phyloP scores from a whole-genome alignment of 1,284 basidiomycete species.

The Sphaerobolus stellatus region DNA sequence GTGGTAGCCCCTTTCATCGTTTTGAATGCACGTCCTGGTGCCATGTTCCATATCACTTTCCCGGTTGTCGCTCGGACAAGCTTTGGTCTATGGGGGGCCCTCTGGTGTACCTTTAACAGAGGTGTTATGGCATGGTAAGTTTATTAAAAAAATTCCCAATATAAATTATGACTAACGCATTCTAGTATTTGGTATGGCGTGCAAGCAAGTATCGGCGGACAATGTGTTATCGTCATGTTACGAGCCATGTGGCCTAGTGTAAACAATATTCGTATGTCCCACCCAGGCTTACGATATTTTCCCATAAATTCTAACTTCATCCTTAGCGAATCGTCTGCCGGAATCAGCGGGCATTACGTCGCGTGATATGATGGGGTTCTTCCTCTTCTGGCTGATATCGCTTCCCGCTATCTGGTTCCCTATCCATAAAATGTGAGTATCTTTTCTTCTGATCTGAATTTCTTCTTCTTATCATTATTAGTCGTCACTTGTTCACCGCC shows the following conservation, averaged over 20 bases:
- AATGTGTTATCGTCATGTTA: slow-evolving; percentile 72
- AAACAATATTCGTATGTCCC: slow-evolving; percentile 59
- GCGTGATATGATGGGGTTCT: slow-evolving; percentile 76
- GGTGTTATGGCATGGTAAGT: slow-evolving; percentile 74
- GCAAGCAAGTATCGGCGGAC: slow-evolving; percentile 78
- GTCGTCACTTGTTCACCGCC: slow-evolving; percentile 77
- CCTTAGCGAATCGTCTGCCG: slow-evolving; percentile 62
- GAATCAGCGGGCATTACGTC: slow-evolving; percentile 69
- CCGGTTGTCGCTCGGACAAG: slow-evolving; percentile 75
- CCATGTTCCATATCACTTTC: slow-evolving; percentile 79
- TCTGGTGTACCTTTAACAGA: slow-evolving; percentile 84
- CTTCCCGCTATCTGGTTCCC: slow-evolving; percentile 81
- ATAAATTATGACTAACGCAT: slow-evolving; percentile 18
- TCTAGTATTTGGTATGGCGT: slow-evolving; percentile 75
- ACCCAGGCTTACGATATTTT: neutral
- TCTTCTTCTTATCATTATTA: slow-evolving; percentile 22
- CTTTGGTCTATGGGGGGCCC: slow-evolving; percentile 79
- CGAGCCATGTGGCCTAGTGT: slow-evolving; percentile 73
- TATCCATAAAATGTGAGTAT: slow-evolving; percentile 69
- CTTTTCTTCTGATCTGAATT: slow-evolving; percentile 16
- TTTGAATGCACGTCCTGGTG: slow-evolving; percentile 78
- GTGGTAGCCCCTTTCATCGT: slow-evolving; percentile 74
- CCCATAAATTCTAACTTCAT: neutral
- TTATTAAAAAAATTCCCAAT: slow-evolving; percentile 14
- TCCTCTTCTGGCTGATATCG: slow-evolving; percentile 83